Percentiles rank a stretch among this genome's conserved stretches.
Evolutionary conservation across 176 grass and related monocot genomes (phyloP).

Genomic region (Oryza glaberrima): DNA sequence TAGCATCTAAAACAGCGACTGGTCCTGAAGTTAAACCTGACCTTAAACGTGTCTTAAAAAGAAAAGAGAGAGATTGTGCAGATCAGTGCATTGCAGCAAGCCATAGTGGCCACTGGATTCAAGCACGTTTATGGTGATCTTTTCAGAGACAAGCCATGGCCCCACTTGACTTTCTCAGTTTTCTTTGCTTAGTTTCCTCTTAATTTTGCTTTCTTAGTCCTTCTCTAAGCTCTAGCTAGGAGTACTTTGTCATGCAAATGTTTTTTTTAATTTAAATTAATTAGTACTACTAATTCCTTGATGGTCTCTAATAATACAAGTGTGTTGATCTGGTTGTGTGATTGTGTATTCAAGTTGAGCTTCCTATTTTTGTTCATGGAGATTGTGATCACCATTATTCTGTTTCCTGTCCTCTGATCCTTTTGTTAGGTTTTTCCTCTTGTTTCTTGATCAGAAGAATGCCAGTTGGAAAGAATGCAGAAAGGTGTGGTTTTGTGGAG

Average conservation of each 20-base stretch:
- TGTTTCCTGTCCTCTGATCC: background rate
- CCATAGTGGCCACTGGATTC: conserved; percentile 57
- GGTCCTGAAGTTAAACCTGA: conserved; percentile 19
- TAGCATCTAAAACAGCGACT: background rate
- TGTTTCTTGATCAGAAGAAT: conserved; percentile 12
- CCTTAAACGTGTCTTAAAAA: conserved; percentile 30
- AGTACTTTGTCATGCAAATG: background rate
- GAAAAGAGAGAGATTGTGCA: background rate
- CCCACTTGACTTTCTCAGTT: conserved; percentile 33
- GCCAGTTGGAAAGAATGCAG: conserved; percentile 17
- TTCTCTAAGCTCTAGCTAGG: conserved; percentile 11
- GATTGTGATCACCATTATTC: background rate
- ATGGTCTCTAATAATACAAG: background rate
- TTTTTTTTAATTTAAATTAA: background rate
- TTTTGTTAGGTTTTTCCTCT: conserved; percentile 33
- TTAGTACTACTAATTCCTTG: background rate
- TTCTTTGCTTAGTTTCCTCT: conserved; percentile 26
- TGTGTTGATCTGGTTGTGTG: background rate
- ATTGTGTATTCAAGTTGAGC: background rate
- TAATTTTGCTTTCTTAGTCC: background rate
- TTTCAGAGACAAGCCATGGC: conserved; percentile 13
- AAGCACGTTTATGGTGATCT: conserved; percentile 51
- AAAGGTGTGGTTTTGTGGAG: background rate
- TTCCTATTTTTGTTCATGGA: conserved; percentile 23
- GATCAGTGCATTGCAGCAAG: conserved; percentile 27